A percentile compares a stretch with the other conserved stretches of the same genome.
Conservation (phyloP, 352 stramenopile species). For the Globisporangium nunn region DNA sequence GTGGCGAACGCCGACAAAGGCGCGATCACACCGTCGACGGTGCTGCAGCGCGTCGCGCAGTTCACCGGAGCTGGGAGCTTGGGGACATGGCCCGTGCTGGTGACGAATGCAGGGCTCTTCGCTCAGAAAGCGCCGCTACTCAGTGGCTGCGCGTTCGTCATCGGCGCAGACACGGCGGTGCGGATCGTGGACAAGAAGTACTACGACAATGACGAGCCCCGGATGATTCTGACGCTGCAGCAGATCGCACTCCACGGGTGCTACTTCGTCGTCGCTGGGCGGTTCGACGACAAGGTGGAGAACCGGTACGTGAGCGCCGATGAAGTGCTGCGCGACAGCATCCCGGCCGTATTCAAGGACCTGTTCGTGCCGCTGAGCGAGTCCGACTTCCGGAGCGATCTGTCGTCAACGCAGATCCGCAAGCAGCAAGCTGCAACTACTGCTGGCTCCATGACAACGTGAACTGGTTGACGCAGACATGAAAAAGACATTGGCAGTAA, state of each 20-base stretch:
- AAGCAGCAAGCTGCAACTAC: slow-evolving; percentile 1
- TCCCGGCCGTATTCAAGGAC: slow-evolving; percentile 41
- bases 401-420: slow-evolving; percentile 84
- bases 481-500: no score
- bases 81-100: slow-evolving; percentile 50
- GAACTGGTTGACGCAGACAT: no score
- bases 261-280: slow-evolving; percentile 84
- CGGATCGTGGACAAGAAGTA: slow-evolving; percentile 89
- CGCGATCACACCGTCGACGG: slow-evolving; percentile 26
- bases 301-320: slow-evolving; percentile 51
- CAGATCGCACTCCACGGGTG: slow-evolving; percentile 56
- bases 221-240: slow-evolving; percentile 72
- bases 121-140: slow-evolving; percentile 78
- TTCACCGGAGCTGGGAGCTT: slow-evolving; percentile 26
- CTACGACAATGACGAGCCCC: slow-evolving; percentile 66
- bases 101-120: slow-evolving; percentile 81
- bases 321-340: slow-evolving; percentile 33
- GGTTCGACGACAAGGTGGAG: slow-evolving; percentile 48
- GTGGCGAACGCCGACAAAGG: slow-evolving; percentile 81
- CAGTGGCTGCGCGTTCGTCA: slow-evolving; percentile 67
- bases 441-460: neutral
- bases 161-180: slow-evolving; percentile 86
- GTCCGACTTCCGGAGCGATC: slow-evolving; percentile 73
- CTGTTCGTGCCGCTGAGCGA: slow-evolving; percentile 75
- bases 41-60: slow-evolving; percentile 43